Evolutionary conservation across 345 rosid species (phyloP).

Genomic region (Gossypium herbaceum): DNA sequence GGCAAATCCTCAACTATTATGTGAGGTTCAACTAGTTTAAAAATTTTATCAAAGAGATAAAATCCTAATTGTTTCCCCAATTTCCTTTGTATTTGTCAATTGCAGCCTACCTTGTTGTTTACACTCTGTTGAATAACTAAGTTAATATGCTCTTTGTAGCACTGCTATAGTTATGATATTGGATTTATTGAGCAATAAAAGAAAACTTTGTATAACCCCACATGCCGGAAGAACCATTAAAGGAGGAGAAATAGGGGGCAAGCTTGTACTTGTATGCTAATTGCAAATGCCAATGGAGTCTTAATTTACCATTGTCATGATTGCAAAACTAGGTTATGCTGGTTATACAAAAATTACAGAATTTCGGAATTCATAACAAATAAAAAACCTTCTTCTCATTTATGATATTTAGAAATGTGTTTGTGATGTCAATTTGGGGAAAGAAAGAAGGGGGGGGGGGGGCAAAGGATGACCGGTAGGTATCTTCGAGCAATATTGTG

Average conservation of each 20-base stretch:
- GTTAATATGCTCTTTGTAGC: not conserved
- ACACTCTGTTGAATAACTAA: not conserved
- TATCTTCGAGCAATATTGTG: not conserved
- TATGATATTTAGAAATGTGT: not conserved
- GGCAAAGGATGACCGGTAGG: not conserved
- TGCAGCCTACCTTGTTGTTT: not conserved
- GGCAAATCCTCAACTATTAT: not conserved
- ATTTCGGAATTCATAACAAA: not conserved
- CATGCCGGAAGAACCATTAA: not conserved
- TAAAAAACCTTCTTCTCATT: not conserved
- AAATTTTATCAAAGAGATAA: not conserved
- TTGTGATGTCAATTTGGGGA: not conserved
- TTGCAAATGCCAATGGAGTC: not conserved
- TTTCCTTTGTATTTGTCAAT: not conserved
- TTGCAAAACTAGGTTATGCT: not conserved
- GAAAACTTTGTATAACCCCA: not conserved
- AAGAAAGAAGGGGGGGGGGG: not conserved
- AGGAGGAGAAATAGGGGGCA: not conserved
- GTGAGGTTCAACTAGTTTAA: not conserved
- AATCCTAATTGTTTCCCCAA: not conserved
- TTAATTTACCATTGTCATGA: not conserved
- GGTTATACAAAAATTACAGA: not conserved
- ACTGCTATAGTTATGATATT: not conserved
- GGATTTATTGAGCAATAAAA: not conserved
- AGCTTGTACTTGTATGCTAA: not conserved